These are phyloP conservation scores for Reticulomyxa filosa DNA, from an alignment of 78 protist genomes.

Conservation along the genomic window DNA sequence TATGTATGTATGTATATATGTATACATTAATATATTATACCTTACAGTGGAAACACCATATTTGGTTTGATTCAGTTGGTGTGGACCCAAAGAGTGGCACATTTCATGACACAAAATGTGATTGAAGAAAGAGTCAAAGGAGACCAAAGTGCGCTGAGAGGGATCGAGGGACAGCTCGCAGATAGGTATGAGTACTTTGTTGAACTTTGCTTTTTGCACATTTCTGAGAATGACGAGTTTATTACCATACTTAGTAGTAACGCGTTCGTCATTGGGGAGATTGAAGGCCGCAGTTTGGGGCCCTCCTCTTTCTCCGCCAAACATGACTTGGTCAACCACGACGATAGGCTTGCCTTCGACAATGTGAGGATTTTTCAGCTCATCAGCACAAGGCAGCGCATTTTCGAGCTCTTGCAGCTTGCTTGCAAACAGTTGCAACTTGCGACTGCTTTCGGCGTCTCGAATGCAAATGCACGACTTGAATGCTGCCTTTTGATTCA, in stretches of 20 bases:
- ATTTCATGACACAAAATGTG: slow-evolving; percentile 21
- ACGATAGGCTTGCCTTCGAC: not conserved
- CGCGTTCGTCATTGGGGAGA: slow-evolving; percentile 22
- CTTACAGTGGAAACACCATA: too few species aligned
- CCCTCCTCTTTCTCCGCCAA: slow-evolving; percentile 14
- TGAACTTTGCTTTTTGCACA: slow-evolving; percentile 15
- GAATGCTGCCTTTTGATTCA: slow-evolving; percentile 14
- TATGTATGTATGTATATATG: too few species aligned
- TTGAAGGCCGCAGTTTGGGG: slow-evolving; percentile 18
- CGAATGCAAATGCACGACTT: not conserved
- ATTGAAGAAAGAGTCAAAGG: slow-evolving; percentile 27
- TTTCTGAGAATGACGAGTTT: slow-evolving; percentile 10
- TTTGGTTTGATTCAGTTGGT: too few species aligned
- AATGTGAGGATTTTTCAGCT: not conserved
- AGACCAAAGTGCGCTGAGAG: slow-evolving; percentile 7
- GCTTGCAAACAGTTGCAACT: not conserved
- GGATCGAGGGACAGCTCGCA: not conserved
- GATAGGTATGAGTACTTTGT: slow-evolving; percentile 7
- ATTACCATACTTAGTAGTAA: slow-evolving; percentile 10
- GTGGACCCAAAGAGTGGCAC: slow-evolving; percentile 12
- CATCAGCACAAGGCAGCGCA: not conserved
- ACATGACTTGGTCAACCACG: slow-evolving; percentile 12
- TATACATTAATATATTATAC: too few species aligned
- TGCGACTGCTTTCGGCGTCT: not conserved
- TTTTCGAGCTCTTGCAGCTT: slow-evolving; percentile 6